Evolutionary conservation across 495 filamentous ascomycete species (phyloP).

Genomic region (Penicillium goetzii): DNA sequence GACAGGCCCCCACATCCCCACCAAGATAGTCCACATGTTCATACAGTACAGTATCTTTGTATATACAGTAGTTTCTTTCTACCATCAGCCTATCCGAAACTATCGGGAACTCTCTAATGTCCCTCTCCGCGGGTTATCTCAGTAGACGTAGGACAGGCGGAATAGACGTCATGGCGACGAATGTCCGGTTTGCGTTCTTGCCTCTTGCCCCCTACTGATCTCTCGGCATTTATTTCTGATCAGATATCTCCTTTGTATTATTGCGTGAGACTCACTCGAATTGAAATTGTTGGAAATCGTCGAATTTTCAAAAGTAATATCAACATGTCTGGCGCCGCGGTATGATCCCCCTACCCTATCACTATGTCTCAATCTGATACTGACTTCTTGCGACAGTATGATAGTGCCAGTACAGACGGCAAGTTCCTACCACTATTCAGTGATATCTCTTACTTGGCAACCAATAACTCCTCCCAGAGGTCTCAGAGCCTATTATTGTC

Average conservation of each 20-base stretch:
- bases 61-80: neutral
- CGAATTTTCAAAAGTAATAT: neutral
- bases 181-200: neutral
- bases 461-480: slow-evolving; percentile 8
- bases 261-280: neutral
- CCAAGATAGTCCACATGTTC: neutral
- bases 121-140: neutral
- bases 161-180: slow-evolving; percentile 11
- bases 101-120: neutral
- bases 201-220: neutral
- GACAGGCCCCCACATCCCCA: neutral
- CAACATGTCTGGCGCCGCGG: slow-evolving; percentile 4
- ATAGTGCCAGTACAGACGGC: slow-evolving; percentile 8
- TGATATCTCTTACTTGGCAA: neutral
- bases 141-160: neutral
- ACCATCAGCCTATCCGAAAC: neutral
- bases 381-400: neutral
- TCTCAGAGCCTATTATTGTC: slow-evolving; percentile 21
- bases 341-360: neutral
- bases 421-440: neutral
- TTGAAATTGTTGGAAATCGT: neutral
- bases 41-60: neutral
- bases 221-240: neutral
- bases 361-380: neutral
- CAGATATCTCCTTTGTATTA: neutral